Percentiles rank a stretch among this genome's conserved stretches.
Conservation (phyloP, 108 stramenopile genomes). For the Aurantiochytrium sp. region DNA sequence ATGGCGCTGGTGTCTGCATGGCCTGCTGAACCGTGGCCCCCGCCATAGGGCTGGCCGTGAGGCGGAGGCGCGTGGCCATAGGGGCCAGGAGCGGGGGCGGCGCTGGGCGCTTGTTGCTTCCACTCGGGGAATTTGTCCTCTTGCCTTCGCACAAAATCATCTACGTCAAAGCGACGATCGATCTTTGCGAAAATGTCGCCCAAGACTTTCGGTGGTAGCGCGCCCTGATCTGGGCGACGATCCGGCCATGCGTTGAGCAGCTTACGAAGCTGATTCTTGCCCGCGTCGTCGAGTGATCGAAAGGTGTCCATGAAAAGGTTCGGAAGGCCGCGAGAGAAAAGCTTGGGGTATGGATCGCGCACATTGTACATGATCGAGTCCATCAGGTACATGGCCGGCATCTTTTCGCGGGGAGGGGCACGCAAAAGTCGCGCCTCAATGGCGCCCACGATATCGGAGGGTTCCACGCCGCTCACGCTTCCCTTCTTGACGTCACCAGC, state of each 20-base stretch:
- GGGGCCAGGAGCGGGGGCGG: not conserved
- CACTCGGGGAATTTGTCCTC: not conserved
- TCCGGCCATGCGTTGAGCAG: not conserved
- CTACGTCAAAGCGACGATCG: not conserved
- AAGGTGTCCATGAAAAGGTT: not conserved
- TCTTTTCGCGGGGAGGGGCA: not conserved
- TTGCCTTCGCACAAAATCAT: not conserved
- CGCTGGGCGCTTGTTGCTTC: not conserved
- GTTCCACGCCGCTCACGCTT: not conserved
- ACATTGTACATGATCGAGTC: conserved; percentile 11
- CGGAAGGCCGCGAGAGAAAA: not conserved
- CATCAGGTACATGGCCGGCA: not conserved
- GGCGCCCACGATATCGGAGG: not conserved
- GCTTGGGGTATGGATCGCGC: not conserved
- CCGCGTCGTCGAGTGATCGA: not conserved
- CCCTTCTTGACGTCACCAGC: not conserved
- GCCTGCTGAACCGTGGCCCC: not conserved
- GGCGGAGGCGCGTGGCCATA: not conserved
- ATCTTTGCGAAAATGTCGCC: not conserved
- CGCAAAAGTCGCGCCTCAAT: not conserved
- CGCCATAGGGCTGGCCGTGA: too few species aligned
- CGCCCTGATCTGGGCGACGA: not conserved
- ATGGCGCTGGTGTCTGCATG: not conserved
- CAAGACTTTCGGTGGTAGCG: not conserved
- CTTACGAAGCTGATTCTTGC: not conserved